Evolutionary conservation across 768 basidiomycete genomes (phyloP).

Genomic region (Lactarius akahatsu): DNA sequence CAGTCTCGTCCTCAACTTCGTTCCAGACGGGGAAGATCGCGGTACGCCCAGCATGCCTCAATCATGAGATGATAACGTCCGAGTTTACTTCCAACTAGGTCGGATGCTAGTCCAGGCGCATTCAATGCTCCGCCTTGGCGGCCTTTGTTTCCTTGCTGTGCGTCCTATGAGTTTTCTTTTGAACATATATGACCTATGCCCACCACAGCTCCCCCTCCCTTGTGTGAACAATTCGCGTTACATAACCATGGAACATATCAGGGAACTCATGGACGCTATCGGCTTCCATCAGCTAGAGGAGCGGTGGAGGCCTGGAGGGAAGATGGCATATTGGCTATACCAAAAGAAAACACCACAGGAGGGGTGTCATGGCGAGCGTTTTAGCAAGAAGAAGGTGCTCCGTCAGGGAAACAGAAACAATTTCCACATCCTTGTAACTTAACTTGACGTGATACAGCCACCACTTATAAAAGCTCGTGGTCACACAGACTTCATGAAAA

Average conservation of each 20-base stretch:
- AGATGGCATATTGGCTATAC: constrained; percentile 87
- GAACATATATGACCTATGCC: background rate
- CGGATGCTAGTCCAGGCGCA: constrained; percentile 67
- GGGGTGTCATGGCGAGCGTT: constrained; percentile 33
- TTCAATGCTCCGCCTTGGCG: constrained; percentile 51
- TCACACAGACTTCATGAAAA: too few species aligned
- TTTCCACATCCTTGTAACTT: constrained; percentile 56
- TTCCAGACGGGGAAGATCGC: constrained; percentile 69
- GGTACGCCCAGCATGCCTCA: constrained; percentile 45
- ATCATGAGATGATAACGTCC: background rate
- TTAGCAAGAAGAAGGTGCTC: constrained; percentile 56
- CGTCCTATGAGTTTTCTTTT: constrained; percentile 32
- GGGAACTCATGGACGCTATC: constrained; percentile 53
- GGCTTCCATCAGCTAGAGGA: constrained; percentile 63
- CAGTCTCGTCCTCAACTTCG: constrained; percentile 89
- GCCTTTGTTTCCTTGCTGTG: constrained; percentile 71
- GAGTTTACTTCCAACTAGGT: constrained; percentile 43
- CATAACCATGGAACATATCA: constrained; percentile 58
- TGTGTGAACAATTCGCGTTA: constrained; percentile 88
- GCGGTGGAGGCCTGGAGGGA: constrained; percentile 67
- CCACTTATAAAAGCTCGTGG: background rate
- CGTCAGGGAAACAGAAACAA: constrained; percentile 78
- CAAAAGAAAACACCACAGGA: constrained; percentile 41
- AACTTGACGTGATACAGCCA: background rate
- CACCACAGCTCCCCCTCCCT: constrained; percentile 72